Conservation (phyloP, 345 rosid genomes). For the Erysimum cheiranthoides region DNA sequence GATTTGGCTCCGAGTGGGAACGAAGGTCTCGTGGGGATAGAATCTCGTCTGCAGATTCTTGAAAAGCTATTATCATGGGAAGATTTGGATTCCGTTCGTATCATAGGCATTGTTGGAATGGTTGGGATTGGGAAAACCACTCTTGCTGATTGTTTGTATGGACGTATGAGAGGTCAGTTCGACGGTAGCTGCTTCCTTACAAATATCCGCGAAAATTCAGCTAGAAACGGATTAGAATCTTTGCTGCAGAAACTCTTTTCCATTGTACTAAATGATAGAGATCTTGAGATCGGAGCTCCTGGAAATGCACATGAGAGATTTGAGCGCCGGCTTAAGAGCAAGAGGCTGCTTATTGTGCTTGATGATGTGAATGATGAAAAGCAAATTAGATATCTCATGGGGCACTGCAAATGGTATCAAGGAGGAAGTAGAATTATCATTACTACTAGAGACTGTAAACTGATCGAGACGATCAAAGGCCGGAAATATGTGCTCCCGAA, state of each 20-base stretch:
- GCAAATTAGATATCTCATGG: constrained; percentile 36
- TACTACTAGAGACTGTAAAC: constrained; percentile 47
- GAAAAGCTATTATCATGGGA: constrained; percentile 17
- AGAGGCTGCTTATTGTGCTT: constrained; percentile 47
- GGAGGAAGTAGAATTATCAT: constrained; percentile 46
- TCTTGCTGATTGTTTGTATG: constrained; percentile 53
- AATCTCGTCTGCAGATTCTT: constrained; percentile 25
- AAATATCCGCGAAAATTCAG: constrained; percentile 50
- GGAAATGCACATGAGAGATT: constrained; percentile 40
- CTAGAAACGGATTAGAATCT: constrained; percentile 27
- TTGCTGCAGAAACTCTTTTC: constrained; percentile 38
- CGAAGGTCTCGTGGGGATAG: constrained; percentile 46
- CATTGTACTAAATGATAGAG: constrained; percentile 10
- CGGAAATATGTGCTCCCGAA: constrained; percentile 37
- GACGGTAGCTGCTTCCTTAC: constrained; percentile 52
- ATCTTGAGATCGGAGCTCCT: constrained; percentile 28
- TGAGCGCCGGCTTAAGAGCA: constrained; percentile 32
- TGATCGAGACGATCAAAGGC: constrained; percentile 38
- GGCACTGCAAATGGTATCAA: constrained; percentile 40
- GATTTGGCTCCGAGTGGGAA: constrained; percentile 21
- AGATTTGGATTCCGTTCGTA: constrained; percentile 37
- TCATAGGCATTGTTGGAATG: constrained; percentile 57
- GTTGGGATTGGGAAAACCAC: constrained; percentile 69
- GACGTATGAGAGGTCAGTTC: constrained; percentile 45
- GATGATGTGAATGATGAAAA: constrained; percentile 44